phyloP scores from a whole-genome alignment of 228 moss, liverwort and hornwort genomes.

The Sphagnum magellanicum region DNA sequence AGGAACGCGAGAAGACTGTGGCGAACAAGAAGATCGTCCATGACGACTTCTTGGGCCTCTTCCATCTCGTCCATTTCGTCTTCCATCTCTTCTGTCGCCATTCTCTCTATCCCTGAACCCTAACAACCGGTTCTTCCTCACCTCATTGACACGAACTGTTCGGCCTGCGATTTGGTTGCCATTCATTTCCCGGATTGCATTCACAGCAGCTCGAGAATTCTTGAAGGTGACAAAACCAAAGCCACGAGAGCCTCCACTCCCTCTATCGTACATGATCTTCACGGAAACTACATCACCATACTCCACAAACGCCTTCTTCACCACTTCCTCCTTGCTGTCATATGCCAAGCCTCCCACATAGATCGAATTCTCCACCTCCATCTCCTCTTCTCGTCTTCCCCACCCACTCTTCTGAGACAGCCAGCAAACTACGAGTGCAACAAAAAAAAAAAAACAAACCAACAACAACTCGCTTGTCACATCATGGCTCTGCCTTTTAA shows the following conservation, averaged over 20 bases:
- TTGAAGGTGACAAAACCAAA: conserved; percentile 95
- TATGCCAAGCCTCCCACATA: conserved; percentile 59
- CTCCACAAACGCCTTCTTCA: conserved; percentile 56
- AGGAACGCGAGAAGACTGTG: conserved; percentile 54
- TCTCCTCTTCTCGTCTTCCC: too few relatives aligned
- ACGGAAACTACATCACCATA: conserved; percentile 57
- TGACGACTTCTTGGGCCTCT: too few relatives aligned
- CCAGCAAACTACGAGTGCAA: too few relatives aligned
- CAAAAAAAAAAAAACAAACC: too few relatives aligned
- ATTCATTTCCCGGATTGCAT: conserved; percentile 90
- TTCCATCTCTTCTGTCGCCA: conserved; percentile 23
- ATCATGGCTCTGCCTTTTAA: too few relatives aligned
- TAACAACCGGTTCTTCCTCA: conserved; percentile 33
- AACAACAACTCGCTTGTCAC: too few relatives aligned
- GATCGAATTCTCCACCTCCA: conserved; percentile 13
- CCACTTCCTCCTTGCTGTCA: conserved; percentile 52
- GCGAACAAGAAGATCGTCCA: conserved; percentile 9
- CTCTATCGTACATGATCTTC: conserved; percentile 93
- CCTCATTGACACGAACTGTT: conserved; percentile 96
- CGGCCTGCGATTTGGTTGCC: conserved; percentile 84
- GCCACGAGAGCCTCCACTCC: conserved; percentile 90
- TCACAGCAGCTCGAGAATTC: conserved; percentile 76
- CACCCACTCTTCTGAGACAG: too few relatives aligned
- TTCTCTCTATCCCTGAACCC: conserved; percentile 67
- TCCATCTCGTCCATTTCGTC: conserved; percentile 6